Percentiles rank a stretch among this genome's conserved stretches.
Conservation (phyloP, 2,329 filamentous ascomycete species). For the Penicillium fuscoglaucum region DNA sequence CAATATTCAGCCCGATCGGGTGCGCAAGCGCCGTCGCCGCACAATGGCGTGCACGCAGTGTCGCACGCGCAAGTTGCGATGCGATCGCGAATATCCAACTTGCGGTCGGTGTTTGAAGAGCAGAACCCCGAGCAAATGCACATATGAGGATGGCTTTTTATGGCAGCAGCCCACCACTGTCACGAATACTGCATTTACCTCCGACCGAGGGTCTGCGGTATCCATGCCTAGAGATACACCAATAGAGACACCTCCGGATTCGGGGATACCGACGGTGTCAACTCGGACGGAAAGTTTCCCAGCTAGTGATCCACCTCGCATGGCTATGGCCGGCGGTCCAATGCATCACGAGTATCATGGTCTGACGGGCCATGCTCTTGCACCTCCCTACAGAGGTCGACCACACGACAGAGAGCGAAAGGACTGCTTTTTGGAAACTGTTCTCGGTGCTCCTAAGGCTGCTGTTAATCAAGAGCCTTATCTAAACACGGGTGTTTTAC, state of each 20-base stretch:
- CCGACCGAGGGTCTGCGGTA: conserved; percentile 27
- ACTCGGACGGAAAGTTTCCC: conserved; percentile 26
- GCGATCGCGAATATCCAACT: conserved; percentile 44
- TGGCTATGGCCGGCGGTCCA: conserved; percentile 8
- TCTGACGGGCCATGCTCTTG: conserved; percentile 2
- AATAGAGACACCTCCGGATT: conserved; percentile 32
- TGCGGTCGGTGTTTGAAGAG: conserved; percentile 44
- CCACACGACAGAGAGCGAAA: conserved; percentile 28
- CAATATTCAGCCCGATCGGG: conserved; percentile 26
- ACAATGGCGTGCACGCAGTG: conserved; percentile 46
- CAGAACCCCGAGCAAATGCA: conserved; percentile 37
- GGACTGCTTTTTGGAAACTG: conserved; percentile 37
- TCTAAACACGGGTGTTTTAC: conserved; percentile 30
- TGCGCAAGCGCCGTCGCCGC: conserved; percentile 41
- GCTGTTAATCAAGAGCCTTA: conserved; percentile 36
- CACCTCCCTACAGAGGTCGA: conserved; percentile 6
- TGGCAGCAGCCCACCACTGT: conserved; percentile 43
- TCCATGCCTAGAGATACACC: conserved; percentile 20
- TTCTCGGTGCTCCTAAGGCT: conserved; percentile 36
- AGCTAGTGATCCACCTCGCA: conserved; percentile 7
- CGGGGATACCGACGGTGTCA: conserved; percentile 30
- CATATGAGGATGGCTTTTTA: conserved; percentile 44
- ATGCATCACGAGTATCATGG: conserved; percentile 8
- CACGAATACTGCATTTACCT: conserved; percentile 24
- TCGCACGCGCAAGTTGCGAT: conserved; percentile 45